Evolutionary conservation across 2,329 filamentous ascomycete species (phyloP).

Genomic region (Venturia nashicola): DNA sequence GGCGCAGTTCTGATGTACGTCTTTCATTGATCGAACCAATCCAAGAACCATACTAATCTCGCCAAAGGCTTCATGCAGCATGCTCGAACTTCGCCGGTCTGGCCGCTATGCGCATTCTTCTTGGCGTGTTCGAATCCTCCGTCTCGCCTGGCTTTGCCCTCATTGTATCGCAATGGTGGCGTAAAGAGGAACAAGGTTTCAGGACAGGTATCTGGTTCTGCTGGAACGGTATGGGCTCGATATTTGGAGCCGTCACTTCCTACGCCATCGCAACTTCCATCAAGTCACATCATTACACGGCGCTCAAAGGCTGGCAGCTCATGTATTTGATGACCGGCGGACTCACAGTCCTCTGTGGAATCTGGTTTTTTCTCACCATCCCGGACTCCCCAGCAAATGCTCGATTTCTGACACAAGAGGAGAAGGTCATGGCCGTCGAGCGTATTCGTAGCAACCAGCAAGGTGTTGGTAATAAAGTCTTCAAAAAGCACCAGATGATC

Average conservation of each 20-base stretch:
- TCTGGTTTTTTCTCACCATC: conserved; percentile 25
- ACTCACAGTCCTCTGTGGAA: conserved; percentile 24
- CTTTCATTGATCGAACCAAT: neutral
- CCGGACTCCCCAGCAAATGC: conserved; percentile 34
- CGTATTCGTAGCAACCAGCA: conserved; percentile 39
- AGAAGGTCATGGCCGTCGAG: conserved; percentile 37
- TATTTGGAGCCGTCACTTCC: conserved; percentile 6
- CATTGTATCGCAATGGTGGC: neutral
- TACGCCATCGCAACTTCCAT: conserved; percentile 5
- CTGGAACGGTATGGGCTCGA: conserved; percentile 1
- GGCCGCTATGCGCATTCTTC: conserved; percentile 23
- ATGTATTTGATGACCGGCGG: conserved; percentile 44
- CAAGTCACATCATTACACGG: conserved; percentile 2
- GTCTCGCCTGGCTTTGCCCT: conserved; percentile 24
- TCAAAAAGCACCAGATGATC: conserved; percentile 22
- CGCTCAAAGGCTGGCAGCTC: conserved; percentile 34
- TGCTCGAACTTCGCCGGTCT: conserved; percentile 28
- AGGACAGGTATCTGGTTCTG: conserved; percentile 5
- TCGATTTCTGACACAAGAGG: conserved; percentile 28
- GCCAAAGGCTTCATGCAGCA: conserved; percentile 16
- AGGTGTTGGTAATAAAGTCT: conserved; percentile 41
- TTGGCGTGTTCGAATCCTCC: conserved; percentile 23
- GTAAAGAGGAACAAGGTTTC: neutral
- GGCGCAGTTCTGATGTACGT: conserved; percentile 9
- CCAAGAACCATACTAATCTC: neutral